Percentiles rank a stretch among this genome's conserved stretches.
These are phyloP conservation scores for Karstenula rhodostoma DNA, from an alignment of 2,329 filamentous ascomycete genomes.

Conservation along the genomic window DNA sequence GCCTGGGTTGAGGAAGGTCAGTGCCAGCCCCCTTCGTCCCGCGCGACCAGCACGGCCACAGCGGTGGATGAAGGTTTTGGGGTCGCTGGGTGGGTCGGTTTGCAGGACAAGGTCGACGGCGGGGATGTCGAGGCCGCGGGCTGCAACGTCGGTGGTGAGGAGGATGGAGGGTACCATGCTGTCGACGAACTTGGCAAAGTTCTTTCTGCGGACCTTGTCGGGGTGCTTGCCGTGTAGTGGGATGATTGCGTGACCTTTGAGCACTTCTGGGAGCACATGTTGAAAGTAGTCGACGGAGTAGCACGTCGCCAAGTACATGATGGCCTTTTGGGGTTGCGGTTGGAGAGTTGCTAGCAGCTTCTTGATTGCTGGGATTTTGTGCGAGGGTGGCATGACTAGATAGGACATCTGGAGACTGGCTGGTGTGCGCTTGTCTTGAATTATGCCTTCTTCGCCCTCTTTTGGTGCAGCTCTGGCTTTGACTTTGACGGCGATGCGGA, in stretches of 20 bases:
- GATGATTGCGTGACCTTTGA: slow-evolving; percentile 76
- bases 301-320: slow-evolving; percentile 93
- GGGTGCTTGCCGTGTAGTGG: slow-evolving; percentile 93
- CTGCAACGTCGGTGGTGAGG: slow-evolving; percentile 90
- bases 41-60: slow-evolving; percentile 71
- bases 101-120: slow-evolving; percentile 91
- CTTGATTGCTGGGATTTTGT: slow-evolving; percentile 79
- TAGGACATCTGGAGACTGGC: slow-evolving; percentile 94
- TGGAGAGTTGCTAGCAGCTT: slow-evolving; percentile 74
- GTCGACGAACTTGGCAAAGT: slow-evolving; percentile 81
- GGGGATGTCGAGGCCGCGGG: slow-evolving; percentile 89
- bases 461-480: slow-evolving; percentile 57
- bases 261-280: slow-evolving; percentile 75
- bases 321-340: slow-evolving; percentile 81
- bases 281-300: slow-evolving; percentile 95
- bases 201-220: slow-evolving; percentile 85
- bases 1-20: slow-evolving; percentile 85
- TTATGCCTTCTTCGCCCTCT: slow-evolving; percentile 64
- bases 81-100: slow-evolving; percentile 83
- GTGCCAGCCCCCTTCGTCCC: slow-evolving; percentile 77
- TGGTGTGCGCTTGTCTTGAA: slow-evolving; percentile 86
- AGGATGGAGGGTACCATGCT: slow-evolving; percentile 80
- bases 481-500: slow-evolving; percentile 93
- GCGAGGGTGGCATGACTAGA: slow-evolving; percentile 74
- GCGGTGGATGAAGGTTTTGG: slow-evolving; percentile 79